Evolutionary conservation across 1,284 basidiomycete genomes (phyloP).

Genomic region (Ganoderma resinaceum): DNA sequence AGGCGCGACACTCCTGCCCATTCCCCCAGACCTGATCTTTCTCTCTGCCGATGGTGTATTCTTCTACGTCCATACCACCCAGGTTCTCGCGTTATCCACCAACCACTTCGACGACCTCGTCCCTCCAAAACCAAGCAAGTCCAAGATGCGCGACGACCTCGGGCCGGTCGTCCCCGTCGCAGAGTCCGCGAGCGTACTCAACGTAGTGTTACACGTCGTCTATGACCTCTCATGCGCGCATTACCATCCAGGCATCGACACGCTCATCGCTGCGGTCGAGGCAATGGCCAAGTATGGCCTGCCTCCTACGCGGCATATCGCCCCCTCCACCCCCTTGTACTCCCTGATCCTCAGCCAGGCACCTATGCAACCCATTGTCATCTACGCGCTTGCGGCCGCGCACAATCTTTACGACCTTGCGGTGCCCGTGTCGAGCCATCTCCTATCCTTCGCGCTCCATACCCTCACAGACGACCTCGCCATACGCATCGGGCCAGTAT

Average conservation of each 20-base stretch:
- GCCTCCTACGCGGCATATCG: constrained; percentile 33
- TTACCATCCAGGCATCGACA: constrained; percentile 42
- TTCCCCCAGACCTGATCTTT: constrained; percentile 66
- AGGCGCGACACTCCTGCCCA: constrained; percentile 60
- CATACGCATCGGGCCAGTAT: constrained; percentile 43
- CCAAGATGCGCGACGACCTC: constrained; percentile 33
- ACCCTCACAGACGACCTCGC: constrained; percentile 45
- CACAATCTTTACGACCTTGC: constrained; percentile 46
- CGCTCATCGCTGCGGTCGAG: constrained; percentile 42
- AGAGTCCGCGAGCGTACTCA: constrained; percentile 43
- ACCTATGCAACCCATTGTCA: constrained; percentile 43
- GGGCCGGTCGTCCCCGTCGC: constrained; percentile 42
- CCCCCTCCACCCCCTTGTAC: constrained; percentile 40
- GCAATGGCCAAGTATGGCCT: constrained; percentile 43
- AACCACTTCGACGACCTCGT: constrained; percentile 47
- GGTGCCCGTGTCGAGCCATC: constrained; percentile 43
- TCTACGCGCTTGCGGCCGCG: constrained; percentile 44
- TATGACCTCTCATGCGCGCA: constrained; percentile 46
- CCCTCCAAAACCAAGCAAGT: constrained; percentile 29
- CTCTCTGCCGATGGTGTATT: constrained; percentile 78
- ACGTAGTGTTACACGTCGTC: constrained; percentile 45
- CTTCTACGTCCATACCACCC: constrained; percentile 53
- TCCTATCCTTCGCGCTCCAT: constrained; percentile 43
- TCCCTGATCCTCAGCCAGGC: constrained; percentile 43
- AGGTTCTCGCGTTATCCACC: constrained; percentile 43